These are phyloP conservation scores for Lichtheimia ramosa DNA, from an alignment of 371 early-diverging fungal genomes.

Conservation along the genomic window DNA sequence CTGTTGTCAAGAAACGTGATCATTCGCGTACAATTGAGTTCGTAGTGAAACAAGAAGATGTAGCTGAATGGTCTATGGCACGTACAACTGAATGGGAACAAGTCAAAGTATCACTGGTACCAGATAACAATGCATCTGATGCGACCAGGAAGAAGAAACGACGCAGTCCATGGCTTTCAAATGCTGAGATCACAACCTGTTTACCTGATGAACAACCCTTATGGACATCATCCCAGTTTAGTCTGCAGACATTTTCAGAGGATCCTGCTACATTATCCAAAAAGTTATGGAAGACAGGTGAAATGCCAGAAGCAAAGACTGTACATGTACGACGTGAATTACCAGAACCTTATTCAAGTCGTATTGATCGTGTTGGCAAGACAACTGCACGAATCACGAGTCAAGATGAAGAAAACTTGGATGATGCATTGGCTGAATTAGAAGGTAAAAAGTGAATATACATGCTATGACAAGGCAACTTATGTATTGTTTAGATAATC, in stretches of 20 bases:
- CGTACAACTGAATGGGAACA: conserved; percentile 52
- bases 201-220: conserved; percentile 44
- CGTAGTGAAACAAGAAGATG: conserved; percentile 55
- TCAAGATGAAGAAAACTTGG: conserved; percentile 38
- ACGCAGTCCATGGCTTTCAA: conserved; percentile 43
- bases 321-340: conserved; percentile 45
- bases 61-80: conserved; percentile 62
- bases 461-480: not conserved
- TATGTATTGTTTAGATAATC: conserved; percentile 30
- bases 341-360: conserved; percentile 50
- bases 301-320: conserved; percentile 38
- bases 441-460: conserved; percentile 31
- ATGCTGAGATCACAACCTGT: conserved; percentile 61
- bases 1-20: conserved; percentile 47
- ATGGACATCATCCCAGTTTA: conserved; percentile 56
- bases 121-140: not conserved
- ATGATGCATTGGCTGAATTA: conserved; percentile 50
- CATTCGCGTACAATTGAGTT: conserved; percentile 53
- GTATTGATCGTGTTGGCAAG: conserved; percentile 43
- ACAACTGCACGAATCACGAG: conserved; percentile 31
- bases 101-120: conserved; percentile 24
- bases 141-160: conserved; percentile 3
- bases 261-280: conserved; percentile 16
- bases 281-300: conserved; percentile 26
- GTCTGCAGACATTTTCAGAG: conserved; percentile 45